phyloP scores from a whole-genome alignment of 2,329 filamentous ascomycete genomes.

The Dryadomyces quercus-mongolicae region DNA sequence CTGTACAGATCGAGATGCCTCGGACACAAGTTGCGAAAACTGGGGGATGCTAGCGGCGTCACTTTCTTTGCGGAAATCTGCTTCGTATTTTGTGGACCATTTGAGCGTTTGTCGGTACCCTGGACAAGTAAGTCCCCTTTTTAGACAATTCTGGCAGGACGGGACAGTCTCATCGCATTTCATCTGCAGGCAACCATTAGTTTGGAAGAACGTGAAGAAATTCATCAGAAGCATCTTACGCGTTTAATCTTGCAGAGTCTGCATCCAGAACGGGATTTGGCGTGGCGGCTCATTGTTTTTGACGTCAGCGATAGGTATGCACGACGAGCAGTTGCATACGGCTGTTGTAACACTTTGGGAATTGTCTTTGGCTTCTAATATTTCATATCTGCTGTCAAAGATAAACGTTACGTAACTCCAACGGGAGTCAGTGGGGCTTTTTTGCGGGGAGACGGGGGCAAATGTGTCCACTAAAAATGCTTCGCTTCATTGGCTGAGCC shows the following conservation, averaged over 20 bases:
- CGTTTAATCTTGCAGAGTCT: conserved; percentile 9
- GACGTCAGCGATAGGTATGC: too few species aligned
- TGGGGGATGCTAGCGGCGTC: not conserved
- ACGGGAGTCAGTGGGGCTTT: not conserved
- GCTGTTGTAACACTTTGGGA: too few species aligned
- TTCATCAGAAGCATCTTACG: not conserved
- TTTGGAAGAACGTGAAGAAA: not conserved
- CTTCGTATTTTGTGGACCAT: conserved; percentile 30
- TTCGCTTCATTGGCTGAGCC: not conserved
- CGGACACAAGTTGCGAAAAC: conserved; percentile 6
- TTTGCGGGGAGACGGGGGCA: not conserved
- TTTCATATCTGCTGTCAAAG: not conserved
- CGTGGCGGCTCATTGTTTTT: conserved; percentile 10
- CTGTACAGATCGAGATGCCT: conserved; percentile 5
- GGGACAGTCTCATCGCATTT: conserved; percentile 22
- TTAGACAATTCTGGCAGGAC: conserved; percentile 18
- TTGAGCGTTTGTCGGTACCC: conserved; percentile 22
- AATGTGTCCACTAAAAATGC: not conserved
- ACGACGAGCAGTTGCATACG: too few species aligned
- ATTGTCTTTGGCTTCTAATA: not conserved
- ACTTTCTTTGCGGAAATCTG: not conserved
- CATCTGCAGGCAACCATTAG: conserved; percentile 9
- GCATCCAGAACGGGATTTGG: conserved; percentile 12
- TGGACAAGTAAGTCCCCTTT: conserved; percentile 17
- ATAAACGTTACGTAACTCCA: not conserved